These are phyloP conservation scores for Lactuca sativa DNA, from an alignment of 129 eudicot species.

Conservation along the genomic window DNA sequence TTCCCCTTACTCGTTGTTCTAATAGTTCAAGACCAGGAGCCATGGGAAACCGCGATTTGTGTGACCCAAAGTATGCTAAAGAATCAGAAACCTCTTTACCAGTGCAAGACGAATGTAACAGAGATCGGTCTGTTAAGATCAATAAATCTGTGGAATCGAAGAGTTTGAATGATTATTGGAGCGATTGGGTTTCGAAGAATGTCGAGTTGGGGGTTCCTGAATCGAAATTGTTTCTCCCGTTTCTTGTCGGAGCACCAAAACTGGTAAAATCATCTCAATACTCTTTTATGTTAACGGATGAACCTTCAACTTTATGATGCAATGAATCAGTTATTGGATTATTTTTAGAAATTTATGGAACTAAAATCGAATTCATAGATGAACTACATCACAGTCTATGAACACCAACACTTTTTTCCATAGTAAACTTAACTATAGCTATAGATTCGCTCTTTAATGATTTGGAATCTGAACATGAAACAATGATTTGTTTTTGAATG, in stretches of 20 bases:
- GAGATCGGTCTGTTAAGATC: constrained; percentile 12
- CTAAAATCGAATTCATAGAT: neutral
- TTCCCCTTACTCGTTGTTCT: constrained; percentile 22
- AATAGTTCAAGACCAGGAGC: constrained; percentile 11
- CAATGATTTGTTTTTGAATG: neutral
- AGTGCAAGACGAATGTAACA: neutral
- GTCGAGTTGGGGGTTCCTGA: constrained; percentile 37
- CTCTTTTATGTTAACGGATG: neutral
- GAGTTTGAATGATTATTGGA: constrained; percentile 43
- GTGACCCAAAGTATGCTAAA: neutral
- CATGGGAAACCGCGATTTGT: neutral
- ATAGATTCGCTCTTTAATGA: neutral
- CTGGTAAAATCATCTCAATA: constrained; percentile 34
- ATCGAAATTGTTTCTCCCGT: constrained; percentile 44
- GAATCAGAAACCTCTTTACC: constrained; percentile 1
- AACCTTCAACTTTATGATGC: neutral
- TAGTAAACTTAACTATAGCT: neutral
- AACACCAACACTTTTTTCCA: neutral
- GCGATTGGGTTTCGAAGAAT: constrained; percentile 44
- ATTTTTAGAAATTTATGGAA: neutral
- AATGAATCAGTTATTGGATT: neutral
- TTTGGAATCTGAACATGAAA: neutral
- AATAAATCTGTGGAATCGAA: constrained; percentile 24
- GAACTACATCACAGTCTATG: neutral
- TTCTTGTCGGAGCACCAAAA: constrained; percentile 48